Conservation (phyloP, 306 rosid genomes). For the Gastrolobium bilobum region DNA sequence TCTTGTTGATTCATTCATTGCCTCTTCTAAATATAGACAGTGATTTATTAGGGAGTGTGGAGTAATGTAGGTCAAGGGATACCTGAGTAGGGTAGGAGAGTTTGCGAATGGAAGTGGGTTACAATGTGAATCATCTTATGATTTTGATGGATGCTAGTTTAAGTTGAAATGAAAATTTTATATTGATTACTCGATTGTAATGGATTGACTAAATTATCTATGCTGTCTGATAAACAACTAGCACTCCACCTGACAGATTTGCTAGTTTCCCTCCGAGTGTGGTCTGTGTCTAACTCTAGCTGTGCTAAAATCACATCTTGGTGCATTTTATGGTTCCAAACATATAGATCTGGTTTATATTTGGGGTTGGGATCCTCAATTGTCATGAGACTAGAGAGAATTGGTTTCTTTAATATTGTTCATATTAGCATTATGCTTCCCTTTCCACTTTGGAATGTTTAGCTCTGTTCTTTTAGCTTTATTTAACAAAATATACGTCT, state of each 20-base stretch:
- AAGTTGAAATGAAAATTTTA: constrained; percentile 23
- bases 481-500: background rate
- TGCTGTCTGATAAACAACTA: constrained; percentile 2
- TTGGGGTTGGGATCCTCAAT: constrained; percentile 22
- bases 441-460: constrained; percentile 34
- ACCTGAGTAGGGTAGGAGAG: constrained; percentile 17
- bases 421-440: constrained; percentile 8
- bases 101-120: background rate
- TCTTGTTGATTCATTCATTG: background rate
- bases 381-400: constrained; percentile 14
- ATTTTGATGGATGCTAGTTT: constrained; percentile 30
- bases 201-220: constrained; percentile 3
- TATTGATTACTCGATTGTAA: background rate
- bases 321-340: constrained; percentile 29
- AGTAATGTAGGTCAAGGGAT: constrained; percentile 29
- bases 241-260: background rate
- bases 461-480: background rate
- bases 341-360: constrained; percentile 35
- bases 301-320: constrained; percentile 18
- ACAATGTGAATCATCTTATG: background rate
- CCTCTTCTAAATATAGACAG: background rate
- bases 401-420: constrained; percentile 23
- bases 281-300: constrained; percentile 7
- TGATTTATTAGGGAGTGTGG: background rate
- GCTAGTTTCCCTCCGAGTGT: constrained; percentile 17